A percentile compares a stretch with the other conserved stretches of the same genome.
These are phyloP conservation scores for Panaeolus papilionaceus DNA, from an alignment of 768 basidiomycete genomes.

Conservation along the genomic window DNA sequence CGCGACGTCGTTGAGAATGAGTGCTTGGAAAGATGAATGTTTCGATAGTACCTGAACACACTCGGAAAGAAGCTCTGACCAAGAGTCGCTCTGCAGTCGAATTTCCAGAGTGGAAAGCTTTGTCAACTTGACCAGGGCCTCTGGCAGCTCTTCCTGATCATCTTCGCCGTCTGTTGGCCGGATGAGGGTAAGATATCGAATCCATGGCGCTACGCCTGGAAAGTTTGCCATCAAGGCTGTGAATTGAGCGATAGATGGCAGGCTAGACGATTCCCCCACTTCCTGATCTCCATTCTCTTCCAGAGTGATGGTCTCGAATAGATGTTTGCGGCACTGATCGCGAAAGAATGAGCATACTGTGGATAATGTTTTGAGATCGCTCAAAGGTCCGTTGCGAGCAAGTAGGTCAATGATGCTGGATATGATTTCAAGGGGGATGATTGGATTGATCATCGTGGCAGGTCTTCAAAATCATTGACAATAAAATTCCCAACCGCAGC, in stretches of 20 bases:
- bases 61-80: neutral
- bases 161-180: neutral
- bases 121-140: neutral
- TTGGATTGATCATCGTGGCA: neutral
- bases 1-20: constrained; percentile 65
- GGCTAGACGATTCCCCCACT: neutral
- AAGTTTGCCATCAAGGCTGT: neutral
- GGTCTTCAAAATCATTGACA: neutral
- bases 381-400: neutral
- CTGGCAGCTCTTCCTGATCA: neutral
- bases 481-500: neutral
- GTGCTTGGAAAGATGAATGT: neutral
- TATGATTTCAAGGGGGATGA: neutral
- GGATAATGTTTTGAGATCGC: neutral
- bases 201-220: neutral
- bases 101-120: neutral
- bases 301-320: neutral
- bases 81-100: neutral
- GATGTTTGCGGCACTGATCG: constrained; percentile 9
- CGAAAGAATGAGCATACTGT: neutral
- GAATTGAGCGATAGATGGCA: neutral
- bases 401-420: neutral
- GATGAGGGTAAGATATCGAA: neutral
- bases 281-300: constrained; percentile 1
- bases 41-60: neutral